These are phyloP conservation scores for Mycena floridula DNA, from an alignment of 768 basidiomycete species.

Conservation along the genomic window DNA sequence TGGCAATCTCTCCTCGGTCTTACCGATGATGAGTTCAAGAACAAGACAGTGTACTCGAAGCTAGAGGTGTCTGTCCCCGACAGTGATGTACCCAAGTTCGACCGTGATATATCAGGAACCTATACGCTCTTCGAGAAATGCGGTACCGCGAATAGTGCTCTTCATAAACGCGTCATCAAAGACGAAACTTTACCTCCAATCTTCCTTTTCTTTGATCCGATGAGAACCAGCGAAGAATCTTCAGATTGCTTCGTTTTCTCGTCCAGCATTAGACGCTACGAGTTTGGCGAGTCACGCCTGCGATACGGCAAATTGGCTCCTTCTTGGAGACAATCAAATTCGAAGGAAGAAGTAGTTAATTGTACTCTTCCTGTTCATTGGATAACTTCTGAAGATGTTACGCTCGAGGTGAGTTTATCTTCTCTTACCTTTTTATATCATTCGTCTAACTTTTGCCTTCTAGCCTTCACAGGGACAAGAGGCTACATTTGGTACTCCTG, in stretches of 20 bases:
- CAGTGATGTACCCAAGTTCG: conserved; percentile 43
- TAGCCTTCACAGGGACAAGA: conserved; percentile 49
- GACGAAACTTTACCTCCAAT: conserved; percentile 54
- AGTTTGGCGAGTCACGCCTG: conserved; percentile 77
- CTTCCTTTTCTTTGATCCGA: conserved; percentile 83
- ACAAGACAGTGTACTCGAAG: conserved; percentile 60
- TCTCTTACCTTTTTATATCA: neutral
- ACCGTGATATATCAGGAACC: conserved; percentile 75
- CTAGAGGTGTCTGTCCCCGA: conserved; percentile 56
- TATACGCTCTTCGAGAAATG: conserved; percentile 82
- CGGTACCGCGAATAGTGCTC: conserved; percentile 78
- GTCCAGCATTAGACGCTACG: conserved; percentile 66
- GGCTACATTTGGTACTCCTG: conserved; percentile 65
- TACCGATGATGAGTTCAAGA: conserved; percentile 53
- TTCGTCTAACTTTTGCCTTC: conserved; percentile 5
- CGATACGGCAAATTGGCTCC: conserved; percentile 68
- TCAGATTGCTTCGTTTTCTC: conserved; percentile 87
- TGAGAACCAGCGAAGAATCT: conserved; percentile 59
- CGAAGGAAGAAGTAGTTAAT: conserved; percentile 40
- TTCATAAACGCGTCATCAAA: conserved; percentile 58
- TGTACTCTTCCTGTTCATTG: conserved; percentile 64
- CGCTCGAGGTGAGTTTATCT: conserved; percentile 50
- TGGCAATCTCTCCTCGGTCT: conserved; percentile 86
- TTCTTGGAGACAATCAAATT: conserved; percentile 71
- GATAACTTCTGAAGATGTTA: conserved; percentile 42